Base-by-base conservation (phyloP, 2,329 filamentous ascomycete species). In the Cladosporium sphaerospermum region DNA sequence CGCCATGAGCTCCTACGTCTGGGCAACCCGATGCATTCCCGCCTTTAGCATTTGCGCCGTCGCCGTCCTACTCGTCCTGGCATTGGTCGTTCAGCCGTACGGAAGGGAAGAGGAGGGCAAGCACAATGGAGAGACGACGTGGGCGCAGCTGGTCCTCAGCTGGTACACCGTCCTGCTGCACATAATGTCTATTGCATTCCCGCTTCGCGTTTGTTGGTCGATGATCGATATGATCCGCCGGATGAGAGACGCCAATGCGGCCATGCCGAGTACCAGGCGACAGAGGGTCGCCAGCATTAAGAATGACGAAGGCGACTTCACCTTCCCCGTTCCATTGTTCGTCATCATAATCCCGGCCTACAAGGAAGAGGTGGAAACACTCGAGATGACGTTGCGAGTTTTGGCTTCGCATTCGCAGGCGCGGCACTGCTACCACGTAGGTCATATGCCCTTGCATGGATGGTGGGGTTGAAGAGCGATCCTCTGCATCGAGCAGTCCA, bases 261-360 rank as follows among this genome's bases (percentile, higher is more conserved):
- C 56, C 19, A 61, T 58, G 23, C 57, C 58, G 11, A 54, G 45
- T 49, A 57, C 55, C 9, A 53, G 61, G 32, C 52, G 60, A 36
- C 55, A 53, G 32, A 54, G 57, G 16, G 53, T 56, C 8, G 53
- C 52, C 23, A 59, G 58, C 47, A 37, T 59, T 18, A 58, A 56
- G 45, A 60, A 44, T 16, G 60, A 61, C 42, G 56, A 60, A 32
- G 59, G 55, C 37, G 54, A 54, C n/a, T 54, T 56, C 28, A 51
- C 57, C 23, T 54, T 61, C 36, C 60, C 62, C n/a, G 54, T 57
- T 9, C 64, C 63, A 69, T 85, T 52, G 70, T 86, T 31, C 83
- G 87, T 64, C 11, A 85, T 89, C 56, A 74, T 88, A 57, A 75
- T 89, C 41, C 85, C 85, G 14, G 87, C 87, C 63, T 89, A 88